phyloP scores from a whole-genome alignment of 176 grass and related monocot genomes.

The Ananas comosus region DNA sequence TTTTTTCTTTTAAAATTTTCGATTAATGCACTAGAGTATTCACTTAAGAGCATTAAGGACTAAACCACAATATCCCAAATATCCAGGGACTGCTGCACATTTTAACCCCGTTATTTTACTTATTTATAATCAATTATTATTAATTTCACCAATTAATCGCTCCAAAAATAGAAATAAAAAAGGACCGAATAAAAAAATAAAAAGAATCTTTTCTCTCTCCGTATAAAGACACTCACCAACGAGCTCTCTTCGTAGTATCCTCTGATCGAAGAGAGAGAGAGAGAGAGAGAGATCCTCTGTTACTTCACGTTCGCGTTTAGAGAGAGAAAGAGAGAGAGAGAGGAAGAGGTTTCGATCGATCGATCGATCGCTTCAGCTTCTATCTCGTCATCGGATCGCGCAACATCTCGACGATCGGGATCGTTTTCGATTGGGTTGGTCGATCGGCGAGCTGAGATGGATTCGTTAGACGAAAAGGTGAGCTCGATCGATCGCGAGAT shows the following conservation, averaged over 20 bases:
- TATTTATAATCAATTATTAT: too few species aligned
- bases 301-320: background rate
- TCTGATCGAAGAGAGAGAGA: background rate
- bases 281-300: background rate
- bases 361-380: background rate
- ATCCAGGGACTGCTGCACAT: too few species aligned
- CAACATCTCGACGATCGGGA: background rate
- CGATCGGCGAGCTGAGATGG: slow-evolving; percentile 26
- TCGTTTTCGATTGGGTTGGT: background rate
- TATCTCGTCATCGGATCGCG: background rate
- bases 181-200: background rate
- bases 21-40: too few species aligned
- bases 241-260: background rate
- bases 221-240: background rate
- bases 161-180: background rate
- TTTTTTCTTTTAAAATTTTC: too few species aligned
- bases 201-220: background rate
- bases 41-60: too few species aligned
- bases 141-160: too few species aligned
- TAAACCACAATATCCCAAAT: too few species aligned
- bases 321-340: background rate
- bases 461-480: slow-evolving; percentile 40
- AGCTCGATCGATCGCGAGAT: background rate
- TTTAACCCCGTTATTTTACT: too few species aligned
- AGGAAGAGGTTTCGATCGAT: background rate